Conservation (phyloP, 306 rosid genomes). For the Dalbergia cultrata region DNA sequence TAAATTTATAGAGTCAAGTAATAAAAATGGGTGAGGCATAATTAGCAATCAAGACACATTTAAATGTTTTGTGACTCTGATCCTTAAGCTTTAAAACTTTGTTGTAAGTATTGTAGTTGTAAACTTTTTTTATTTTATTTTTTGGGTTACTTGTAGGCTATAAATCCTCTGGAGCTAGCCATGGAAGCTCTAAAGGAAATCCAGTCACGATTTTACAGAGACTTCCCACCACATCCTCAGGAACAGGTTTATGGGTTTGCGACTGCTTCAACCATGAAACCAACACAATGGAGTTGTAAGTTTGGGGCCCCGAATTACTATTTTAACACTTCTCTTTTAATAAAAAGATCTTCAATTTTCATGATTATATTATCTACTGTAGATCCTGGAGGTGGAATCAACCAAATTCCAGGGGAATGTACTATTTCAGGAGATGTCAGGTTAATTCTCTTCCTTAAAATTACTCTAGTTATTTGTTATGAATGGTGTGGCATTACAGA, state of each 20-base stretch:
- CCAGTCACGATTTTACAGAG: conserved; percentile 75
- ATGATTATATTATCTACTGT: conserved; percentile 33
- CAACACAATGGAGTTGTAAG: conserved; percentile 98
- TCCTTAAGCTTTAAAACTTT: not conserved
- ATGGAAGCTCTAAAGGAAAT: conserved; percentile 94
- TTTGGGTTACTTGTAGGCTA: conserved; percentile 66
- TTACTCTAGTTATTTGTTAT: conserved; percentile 24
- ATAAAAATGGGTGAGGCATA: not conserved
- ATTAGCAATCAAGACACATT: conserved; percentile 13
- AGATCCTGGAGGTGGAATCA: conserved; percentile 98
- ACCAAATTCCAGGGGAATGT: conserved; percentile 96
- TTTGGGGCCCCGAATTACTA: conserved; percentile 31
- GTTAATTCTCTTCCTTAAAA: conserved; percentile 52
- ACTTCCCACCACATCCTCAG: conserved; percentile 94
- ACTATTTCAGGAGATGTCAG: conserved; percentile 97
- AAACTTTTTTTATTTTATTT: conserved; percentile 26
- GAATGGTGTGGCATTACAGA: conserved; percentile 34
- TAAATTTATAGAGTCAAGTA: not conserved
- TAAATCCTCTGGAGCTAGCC: conserved; percentile 86
- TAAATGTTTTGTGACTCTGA: conserved; percentile 15
- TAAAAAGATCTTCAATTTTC: conserved; percentile 22
- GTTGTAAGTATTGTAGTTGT: conserved; percentile 34
- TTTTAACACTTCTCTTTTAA: conserved; percentile 1
- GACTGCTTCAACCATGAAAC: conserved; percentile 97
- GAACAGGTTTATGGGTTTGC: conserved; percentile 87